These are phyloP conservation scores for Aspergillus ellipticus DNA, from an alignment of 495 filamentous ascomycete genomes.

Conservation along the genomic window DNA sequence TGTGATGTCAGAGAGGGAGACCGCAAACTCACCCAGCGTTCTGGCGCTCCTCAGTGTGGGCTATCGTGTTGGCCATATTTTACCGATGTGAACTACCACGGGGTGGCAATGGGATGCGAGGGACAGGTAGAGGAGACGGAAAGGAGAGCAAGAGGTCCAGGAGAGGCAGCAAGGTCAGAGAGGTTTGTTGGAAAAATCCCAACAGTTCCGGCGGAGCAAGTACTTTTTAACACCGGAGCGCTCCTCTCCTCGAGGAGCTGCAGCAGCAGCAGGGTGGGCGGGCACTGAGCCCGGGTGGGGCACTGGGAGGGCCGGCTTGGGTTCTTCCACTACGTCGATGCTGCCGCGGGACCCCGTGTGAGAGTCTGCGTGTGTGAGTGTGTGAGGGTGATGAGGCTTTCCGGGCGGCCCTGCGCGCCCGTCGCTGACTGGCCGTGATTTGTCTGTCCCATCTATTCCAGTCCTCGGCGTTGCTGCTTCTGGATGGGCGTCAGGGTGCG, in stretches of 20 bases:
- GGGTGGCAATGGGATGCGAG: constrained; percentile 3
- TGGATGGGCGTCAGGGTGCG: too few species aligned
- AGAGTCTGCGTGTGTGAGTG: too few species aligned
- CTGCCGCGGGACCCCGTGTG: constrained; percentile 10
- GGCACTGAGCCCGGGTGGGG: constrained; percentile 13
- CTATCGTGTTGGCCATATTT: constrained; percentile 62
- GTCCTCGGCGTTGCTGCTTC: too few species aligned
- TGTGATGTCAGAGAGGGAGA: constrained; percentile 45
- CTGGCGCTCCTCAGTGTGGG: constrained; percentile 56
- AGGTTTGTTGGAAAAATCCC: constrained; percentile 26
- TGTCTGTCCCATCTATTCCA: too few species aligned
- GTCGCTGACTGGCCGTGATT: too few species aligned
- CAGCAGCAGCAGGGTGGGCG: constrained; percentile 12
- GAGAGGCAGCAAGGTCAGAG: constrained; percentile 10
- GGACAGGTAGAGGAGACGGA: constrained; percentile 2
- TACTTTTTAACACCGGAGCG: constrained; percentile 35
- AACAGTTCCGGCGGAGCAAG: constrained; percentile 37
- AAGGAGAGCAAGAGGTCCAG: constrained; percentile 14
- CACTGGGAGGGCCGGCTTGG: background rate
- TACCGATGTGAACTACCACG: constrained; percentile 19
- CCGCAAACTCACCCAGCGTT: constrained; percentile 61
- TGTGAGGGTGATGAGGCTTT: too few species aligned
- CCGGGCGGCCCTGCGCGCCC: too few species aligned
- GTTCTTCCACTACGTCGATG: constrained; percentile 16
- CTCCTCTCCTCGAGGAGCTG: constrained; percentile 9